Percentiles rank a stretch among this genome's conserved stretches.
Conservation (phyloP, 768 basidiomycete species). For the Leccinellum rugosiceps region DNA sequence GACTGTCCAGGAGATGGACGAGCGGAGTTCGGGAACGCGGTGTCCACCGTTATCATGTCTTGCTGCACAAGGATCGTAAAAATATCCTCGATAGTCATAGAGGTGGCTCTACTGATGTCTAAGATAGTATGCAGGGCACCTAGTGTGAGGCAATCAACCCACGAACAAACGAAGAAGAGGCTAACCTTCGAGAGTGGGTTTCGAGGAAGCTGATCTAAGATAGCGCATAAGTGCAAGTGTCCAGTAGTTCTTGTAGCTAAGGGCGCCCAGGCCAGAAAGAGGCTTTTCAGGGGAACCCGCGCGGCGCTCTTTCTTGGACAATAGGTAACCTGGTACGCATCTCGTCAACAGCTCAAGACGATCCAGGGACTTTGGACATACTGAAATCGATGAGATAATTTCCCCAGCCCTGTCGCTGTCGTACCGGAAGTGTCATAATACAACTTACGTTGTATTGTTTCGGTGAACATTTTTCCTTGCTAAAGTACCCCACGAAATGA, state of each 20-base stretch:
- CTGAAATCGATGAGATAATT: constrained; percentile 98
- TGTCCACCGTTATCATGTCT: constrained; percentile 64
- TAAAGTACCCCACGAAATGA: constrained; percentile 96
- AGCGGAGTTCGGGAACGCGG: constrained; percentile 46
- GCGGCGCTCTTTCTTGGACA: constrained; percentile 92
- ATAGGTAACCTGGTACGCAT: constrained; percentile 71
- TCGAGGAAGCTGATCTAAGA: constrained; percentile 55
- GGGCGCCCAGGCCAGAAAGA: constrained; percentile 84
- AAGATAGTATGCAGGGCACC: constrained; percentile 19
- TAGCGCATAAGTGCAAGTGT: constrained; percentile 82
- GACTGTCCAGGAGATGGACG: constrained; percentile 75
- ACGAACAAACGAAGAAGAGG: constrained; percentile 6
- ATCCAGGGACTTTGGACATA: constrained; percentile 32
- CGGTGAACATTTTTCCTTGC: constrained; percentile 95
- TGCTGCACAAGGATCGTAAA: constrained; percentile 69
- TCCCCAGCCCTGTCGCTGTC: constrained; percentile 96
- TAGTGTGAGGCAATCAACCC: constrained; percentile 15
- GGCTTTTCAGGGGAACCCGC: constrained; percentile 95
- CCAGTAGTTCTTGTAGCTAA: constrained; percentile 98
- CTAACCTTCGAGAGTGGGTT: constrained; percentile 74
- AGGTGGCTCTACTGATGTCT: constrained; percentile 85
- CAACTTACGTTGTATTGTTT: constrained; percentile 98
- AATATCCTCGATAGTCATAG: constrained; percentile 90
- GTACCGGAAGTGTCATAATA: constrained; percentile 97
- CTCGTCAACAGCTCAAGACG: background rate